Conservation (phyloP, 495 filamentous ascomycete species). For the Aspergillus sparsus region DNA sequence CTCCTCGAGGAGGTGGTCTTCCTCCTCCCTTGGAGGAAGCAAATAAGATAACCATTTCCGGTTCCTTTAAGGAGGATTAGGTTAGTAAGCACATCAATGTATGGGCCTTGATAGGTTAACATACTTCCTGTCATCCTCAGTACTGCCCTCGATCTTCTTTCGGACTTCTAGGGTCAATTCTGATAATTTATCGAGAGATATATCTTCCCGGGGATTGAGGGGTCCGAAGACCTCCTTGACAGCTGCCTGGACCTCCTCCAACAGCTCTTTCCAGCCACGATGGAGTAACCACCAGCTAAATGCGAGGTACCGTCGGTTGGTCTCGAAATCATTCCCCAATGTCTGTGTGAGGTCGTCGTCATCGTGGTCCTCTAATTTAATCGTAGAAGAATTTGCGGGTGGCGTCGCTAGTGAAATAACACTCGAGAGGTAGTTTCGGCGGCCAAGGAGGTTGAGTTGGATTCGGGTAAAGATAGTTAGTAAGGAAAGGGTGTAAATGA, state of each 20-base stretch:
- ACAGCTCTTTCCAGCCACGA: constrained; percentile 79
- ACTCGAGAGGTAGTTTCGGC: constrained; percentile 90
- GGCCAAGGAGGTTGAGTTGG: constrained; percentile 95
- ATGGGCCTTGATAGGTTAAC: constrained; percentile 23
- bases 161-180: constrained; percentile 77
- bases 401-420: constrained; percentile 84
- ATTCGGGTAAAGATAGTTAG: constrained; percentile 91
- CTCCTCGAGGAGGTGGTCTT: constrained; percentile 78
- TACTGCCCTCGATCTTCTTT: constrained; percentile 77
- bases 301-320: constrained; percentile 88
- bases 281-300: constrained; percentile 99
- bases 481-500: constrained; percentile 87
- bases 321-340: constrained; percentile 89
- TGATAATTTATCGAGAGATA: constrained; percentile 75
- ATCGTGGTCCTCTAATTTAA: constrained; percentile 86
- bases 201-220: constrained; percentile 82
- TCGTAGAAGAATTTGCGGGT: constrained; percentile 59
- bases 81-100: constrained; percentile 4
- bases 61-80: constrained; percentile 9
- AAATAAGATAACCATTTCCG: constrained; percentile 81
- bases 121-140: constrained; percentile 63
- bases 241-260: constrained; percentile 72
- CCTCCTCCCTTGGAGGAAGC: constrained; percentile 74
- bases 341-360: constrained; percentile 74
- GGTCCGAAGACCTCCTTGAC: constrained; percentile 85